Evolutionary conservation across 805 yeast genomes (phyloP), one percentile per base, ranked within the genome.

Genomic region (Lachancea waltii): DNA sequence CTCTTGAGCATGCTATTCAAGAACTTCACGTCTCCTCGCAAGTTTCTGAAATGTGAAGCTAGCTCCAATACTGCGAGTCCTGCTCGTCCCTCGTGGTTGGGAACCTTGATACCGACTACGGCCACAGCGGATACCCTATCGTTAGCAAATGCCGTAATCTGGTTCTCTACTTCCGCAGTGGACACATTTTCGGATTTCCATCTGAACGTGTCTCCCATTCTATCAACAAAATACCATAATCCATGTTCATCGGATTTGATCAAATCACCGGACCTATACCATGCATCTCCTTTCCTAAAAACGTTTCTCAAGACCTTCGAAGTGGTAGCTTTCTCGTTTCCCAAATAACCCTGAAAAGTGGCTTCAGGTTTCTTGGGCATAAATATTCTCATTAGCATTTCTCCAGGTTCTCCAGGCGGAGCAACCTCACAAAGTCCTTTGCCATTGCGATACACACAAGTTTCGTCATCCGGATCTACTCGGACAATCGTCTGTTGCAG

Each of bases 121-220:
- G 85, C 87, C 9, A 81, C 75, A 44, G 81, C 85, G 43, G 72
- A 70, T 33, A 82, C 65, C 4, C 33, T 36, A 11, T 55, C 47
- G 14, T 49, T 49, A 17, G 59, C 64, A 20, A 65, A 57, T 4
- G 63, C 42, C 35, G 65, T 56, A 20, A 84, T 61, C 54, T 78
- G 80, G 54, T 81, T 83, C 56, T 90, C 97, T 27, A 89, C 96
- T 64, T 89, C 97, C 23, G 89, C 80, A 10, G 97, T 87, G 13
- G 92, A 79, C 8, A 90, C 96, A 59, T 89, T 89, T 64, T 89
- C 97, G 2, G 95, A 82, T 64, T 86, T 90, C 97, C 97, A 89
- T 50, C 97, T 72, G 67, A 84, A 89, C 0, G 97, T 90, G 56
- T 89, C 97, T 29, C 97, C 97, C 53, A 90, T 64, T 54, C 97